Percentiles rank a stretch among this genome's conserved stretches.
phyloP scores from a whole-genome alignment of 1,139 yeast genomes.

The Geotrichum australiense region DNA sequence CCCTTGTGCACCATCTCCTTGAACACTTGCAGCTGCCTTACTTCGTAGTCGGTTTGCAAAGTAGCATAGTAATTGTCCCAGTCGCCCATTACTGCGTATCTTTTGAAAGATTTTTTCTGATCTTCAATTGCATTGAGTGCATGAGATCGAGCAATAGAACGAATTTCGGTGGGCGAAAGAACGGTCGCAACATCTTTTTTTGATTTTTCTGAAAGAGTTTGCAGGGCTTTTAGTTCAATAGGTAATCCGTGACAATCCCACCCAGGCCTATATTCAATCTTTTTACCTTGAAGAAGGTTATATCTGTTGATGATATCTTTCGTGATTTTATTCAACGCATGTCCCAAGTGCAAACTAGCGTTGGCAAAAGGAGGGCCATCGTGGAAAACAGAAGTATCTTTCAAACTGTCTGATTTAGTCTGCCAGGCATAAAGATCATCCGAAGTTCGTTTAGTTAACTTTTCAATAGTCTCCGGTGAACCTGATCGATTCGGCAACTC shows the following conservation, averaged over 20 bases:
- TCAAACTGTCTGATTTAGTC: constrained; percentile 5
- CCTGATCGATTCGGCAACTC: constrained; percentile 45
- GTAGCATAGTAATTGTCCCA: constrained; percentile 71
- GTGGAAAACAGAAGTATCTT: constrained; percentile 56
- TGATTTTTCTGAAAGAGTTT: constrained; percentile 25
- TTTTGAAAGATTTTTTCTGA: constrained; percentile 59
- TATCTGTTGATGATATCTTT: constrained; percentile 80
- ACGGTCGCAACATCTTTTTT: constrained; percentile 30
- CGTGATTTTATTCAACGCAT: constrained; percentile 79
- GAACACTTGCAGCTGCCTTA: constrained; percentile 67
- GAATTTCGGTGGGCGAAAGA: constrained; percentile 46
- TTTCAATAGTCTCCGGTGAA: constrained; percentile 27
- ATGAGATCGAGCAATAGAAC: constrained; percentile 58
- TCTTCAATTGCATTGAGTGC: constrained; percentile 58
- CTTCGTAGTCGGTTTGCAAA: constrained; percentile 60
- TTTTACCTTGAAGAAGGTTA: constrained; percentile 55
- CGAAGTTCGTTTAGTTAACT: constrained; percentile 33
- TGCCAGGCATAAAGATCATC: constrained; percentile 43
- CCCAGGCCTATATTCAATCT: constrained; percentile 74
- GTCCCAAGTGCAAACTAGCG: constrained; percentile 90
- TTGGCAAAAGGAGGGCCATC: constrained; percentile 99
- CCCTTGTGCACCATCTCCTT: constrained; percentile 57
- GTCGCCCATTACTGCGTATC: constrained; percentile 77
- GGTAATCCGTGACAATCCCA: constrained; percentile 99
- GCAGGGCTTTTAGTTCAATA: constrained; percentile 76